Evolutionary conservation across 768 basidiomycete species (phyloP).

Genomic region (Cantharellus cinnabarinus): DNA sequence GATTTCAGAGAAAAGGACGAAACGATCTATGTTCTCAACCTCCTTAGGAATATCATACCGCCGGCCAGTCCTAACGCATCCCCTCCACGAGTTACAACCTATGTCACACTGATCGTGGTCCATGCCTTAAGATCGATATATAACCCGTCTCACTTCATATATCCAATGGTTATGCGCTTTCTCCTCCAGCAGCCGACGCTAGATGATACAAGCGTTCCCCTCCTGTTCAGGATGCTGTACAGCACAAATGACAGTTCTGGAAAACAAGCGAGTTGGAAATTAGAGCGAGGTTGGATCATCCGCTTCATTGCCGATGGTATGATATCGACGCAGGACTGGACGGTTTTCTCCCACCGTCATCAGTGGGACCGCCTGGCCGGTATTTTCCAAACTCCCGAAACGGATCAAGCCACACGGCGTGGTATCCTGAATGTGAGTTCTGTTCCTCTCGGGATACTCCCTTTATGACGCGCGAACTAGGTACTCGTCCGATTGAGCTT

Average conservation of each 20-base stretch:
- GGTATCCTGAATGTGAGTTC: conserved; percentile 45
- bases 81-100: conserved; percentile 40
- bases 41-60: conserved; percentile 39
- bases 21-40: conserved; percentile 44
- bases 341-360: conserved; percentile 54
- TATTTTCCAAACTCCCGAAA: conserved; percentile 45
- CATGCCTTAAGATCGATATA: conserved; percentile 70
- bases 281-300: conserved; percentile 79
- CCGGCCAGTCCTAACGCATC: conserved; percentile 15
- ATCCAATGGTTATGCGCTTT: conserved; percentile 71
- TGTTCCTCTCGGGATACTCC: conserved; percentile 9
- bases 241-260: conserved; percentile 30
- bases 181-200: conserved; percentile 73
- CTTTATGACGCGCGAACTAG: too few relatives aligned
- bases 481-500: conserved; percentile 19
- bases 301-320: conserved; percentile 67
- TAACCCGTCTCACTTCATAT: conserved; percentile 74
- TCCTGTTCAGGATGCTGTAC: conserved; percentile 79
- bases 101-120: conserved; percentile 59
- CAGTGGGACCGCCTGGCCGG: conserved; percentile 80
- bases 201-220: conserved; percentile 67
- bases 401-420: conserved; percentile 31
- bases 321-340: conserved; percentile 60
- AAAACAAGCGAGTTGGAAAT: conserved; percentile 39
- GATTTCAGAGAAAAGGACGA: conserved; percentile 65